A percentile compares a stretch with the other conserved stretches of the same genome.
phyloP scores from a whole-genome alignment of 2,329 filamentous ascomycete genomes.

The Trichoderma harzianum region DNA sequence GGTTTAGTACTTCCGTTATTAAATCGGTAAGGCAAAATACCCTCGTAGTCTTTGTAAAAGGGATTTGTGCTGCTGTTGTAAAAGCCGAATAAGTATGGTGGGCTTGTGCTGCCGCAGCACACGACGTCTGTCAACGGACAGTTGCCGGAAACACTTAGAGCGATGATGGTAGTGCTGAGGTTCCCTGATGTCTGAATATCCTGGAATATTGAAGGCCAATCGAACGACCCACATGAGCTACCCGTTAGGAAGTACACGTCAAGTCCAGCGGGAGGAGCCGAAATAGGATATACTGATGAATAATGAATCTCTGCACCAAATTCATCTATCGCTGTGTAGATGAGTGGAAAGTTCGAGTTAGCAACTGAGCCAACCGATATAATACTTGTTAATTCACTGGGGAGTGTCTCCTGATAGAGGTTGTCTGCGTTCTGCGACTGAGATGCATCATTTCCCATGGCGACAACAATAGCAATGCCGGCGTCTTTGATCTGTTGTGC shows the following conservation, averaged over 20 bases:
- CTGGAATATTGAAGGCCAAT: neutral
- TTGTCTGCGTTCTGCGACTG: neutral
- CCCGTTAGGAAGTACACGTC: neutral
- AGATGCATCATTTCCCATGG: constrained; percentile 3
- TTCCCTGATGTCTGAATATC: neutral
- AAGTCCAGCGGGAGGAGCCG: neutral
- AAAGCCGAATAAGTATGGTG: neutral
- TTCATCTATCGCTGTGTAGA: neutral
- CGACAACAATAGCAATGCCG: neutral
- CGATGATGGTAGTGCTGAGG: neutral
- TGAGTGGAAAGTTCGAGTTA: neutral
- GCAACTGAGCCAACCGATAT: neutral
- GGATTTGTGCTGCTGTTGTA: neutral
- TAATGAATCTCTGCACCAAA: neutral
- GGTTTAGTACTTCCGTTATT: neutral
- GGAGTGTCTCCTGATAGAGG: neutral
- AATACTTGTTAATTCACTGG: neutral
- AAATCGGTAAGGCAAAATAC: neutral
- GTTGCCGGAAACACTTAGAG: neutral
- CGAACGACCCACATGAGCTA: neutral
- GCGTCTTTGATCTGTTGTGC: neutral
- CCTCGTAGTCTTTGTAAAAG: neutral
- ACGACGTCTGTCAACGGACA: neutral
- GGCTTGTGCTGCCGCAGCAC: neutral
- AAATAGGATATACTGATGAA: neutral